Conservation (phyloP, 1,284 basidiomycete genomes). For the Earliella scabrosa region DNA sequence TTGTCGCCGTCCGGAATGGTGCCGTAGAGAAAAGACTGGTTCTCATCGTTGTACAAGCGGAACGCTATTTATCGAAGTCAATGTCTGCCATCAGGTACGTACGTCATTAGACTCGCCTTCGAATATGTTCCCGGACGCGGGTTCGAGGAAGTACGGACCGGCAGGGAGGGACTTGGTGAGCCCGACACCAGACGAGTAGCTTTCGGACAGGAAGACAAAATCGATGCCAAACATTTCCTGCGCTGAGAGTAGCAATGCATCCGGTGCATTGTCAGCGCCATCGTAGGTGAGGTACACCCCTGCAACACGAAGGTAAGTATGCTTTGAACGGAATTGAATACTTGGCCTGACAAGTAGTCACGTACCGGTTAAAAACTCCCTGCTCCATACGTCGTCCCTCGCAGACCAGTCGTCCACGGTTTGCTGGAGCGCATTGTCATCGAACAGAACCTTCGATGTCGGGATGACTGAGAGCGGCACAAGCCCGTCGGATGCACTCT, state of each 20-base stretch:
- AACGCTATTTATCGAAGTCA: conserved; percentile 20
- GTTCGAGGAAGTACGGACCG: conserved; percentile 35
- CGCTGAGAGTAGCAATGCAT: conserved; percentile 12
- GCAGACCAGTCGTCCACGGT: conserved; percentile 22
- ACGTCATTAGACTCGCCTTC: conserved; percentile 22
- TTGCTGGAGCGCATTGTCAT: conserved; percentile 19
- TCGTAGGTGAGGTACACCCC: conserved; percentile 30
- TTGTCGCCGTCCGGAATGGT: conserved; percentile 30
- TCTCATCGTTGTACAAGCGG: conserved; percentile 35
- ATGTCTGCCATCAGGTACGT: not conserved
- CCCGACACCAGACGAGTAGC: conserved; percentile 14
- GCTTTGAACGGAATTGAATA: too few species aligned
- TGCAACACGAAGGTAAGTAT: conserved; percentile 3
- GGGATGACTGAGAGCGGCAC: conserved; percentile 35
- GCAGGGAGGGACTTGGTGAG: conserved; percentile 24
- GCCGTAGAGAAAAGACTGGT: conserved; percentile 36
- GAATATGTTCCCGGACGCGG: conserved; percentile 29
- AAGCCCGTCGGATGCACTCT: conserved; percentile 13
- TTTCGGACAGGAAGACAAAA: conserved; percentile 25
- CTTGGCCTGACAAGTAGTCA: not conserved
- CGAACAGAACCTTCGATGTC: conserved; percentile 22
- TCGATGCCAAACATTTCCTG: conserved; percentile 22
- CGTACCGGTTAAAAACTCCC: conserved; percentile 33
- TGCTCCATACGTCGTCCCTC: conserved; percentile 35
- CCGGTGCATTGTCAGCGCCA: conserved; percentile 18